phyloP scores from a whole-genome alignment of 2,329 filamentous ascomycete species.

The Bipolaris sorokiniana region DNA sequence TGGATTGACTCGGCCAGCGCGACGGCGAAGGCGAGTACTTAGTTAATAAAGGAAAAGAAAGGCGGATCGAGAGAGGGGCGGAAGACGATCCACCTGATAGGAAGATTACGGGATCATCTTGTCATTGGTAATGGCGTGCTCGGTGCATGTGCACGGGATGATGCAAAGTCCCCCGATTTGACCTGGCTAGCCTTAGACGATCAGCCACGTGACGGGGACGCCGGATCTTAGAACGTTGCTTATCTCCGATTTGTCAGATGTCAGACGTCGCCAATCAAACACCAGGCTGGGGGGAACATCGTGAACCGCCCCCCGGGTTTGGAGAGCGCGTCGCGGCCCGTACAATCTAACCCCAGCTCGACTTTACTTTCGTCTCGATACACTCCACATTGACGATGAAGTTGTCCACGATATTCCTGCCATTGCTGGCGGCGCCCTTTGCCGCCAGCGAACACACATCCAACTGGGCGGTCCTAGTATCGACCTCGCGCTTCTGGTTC shows the following conservation, averaged over 20 bases:
- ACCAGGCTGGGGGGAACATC: conserved; percentile 17
- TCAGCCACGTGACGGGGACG: conserved; percentile 24
- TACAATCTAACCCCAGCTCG: background rate
- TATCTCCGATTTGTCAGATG: conserved; percentile 43
- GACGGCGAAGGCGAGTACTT: conserved; percentile 2
- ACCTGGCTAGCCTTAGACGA: conserved; percentile 5
- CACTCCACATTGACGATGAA: conserved; percentile 27
- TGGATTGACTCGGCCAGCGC: conserved; percentile 29
- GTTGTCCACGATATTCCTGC: conserved; percentile 32
- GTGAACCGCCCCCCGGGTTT: conserved; percentile 11
- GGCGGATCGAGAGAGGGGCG: background rate
- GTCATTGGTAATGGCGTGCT: conserved; percentile 28
- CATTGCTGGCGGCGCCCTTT: conserved; percentile 46
- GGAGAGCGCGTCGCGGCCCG: conserved; percentile 13
- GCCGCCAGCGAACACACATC: conserved; percentile 81
- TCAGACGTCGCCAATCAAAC: conserved; percentile 26
- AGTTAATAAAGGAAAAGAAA: background rate
- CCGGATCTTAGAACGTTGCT: conserved; percentile 19
- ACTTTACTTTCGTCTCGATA: background rate
- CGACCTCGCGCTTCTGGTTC: conserved; percentile 99
- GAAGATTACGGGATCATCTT: conserved; percentile 7
- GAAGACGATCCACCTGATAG: conserved; percentile 10
- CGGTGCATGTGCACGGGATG: conserved; percentile 24
- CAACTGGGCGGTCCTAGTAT: conserved; percentile 99
- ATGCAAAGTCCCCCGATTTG: conserved; percentile 23